Conservation (phyloP, 2,329 filamentous ascomycete species). For the Coleophoma cylindrospora region DNA sequence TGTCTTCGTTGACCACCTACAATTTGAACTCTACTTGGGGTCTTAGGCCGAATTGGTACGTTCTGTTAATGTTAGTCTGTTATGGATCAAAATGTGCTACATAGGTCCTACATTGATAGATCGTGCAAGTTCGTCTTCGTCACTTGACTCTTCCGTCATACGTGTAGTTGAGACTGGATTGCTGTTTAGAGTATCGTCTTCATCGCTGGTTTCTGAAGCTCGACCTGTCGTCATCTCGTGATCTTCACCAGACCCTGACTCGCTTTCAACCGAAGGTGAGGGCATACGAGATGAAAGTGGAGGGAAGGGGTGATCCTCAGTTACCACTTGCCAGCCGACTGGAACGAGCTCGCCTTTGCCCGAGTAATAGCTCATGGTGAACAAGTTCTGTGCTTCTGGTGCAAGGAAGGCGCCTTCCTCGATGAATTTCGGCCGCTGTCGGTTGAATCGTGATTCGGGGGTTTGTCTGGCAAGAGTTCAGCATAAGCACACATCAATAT, state of each 20-base stretch:
- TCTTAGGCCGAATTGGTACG: slow-evolving; percentile 24
- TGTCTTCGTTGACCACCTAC: slow-evolving; percentile 25
- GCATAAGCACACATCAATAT: too few species aligned
- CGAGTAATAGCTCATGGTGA: slow-evolving; percentile 66
- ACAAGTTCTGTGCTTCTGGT: slow-evolving; percentile 63
- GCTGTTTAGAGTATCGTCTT: slow-evolving; percentile 31
- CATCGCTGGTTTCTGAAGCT: slow-evolving; percentile 43
- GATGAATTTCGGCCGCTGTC: slow-evolving; percentile 45
- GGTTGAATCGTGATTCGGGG: slow-evolving; percentile 5
- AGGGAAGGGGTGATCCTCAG: slow-evolving; percentile 51
- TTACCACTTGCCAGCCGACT: slow-evolving; percentile 62
- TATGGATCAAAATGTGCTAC: not conserved
- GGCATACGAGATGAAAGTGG: slow-evolving; percentile 40
- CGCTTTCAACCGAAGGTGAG: not conserved
- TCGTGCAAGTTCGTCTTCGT: slow-evolving; percentile 33
- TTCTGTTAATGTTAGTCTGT: not conserved
- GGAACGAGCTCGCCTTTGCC: slow-evolving; percentile 54
- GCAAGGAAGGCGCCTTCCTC: slow-evolving; percentile 53
- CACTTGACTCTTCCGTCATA: slow-evolving; percentile 55
- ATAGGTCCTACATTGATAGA: slow-evolving; percentile 1
- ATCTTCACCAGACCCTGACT: slow-evolving; percentile 10
- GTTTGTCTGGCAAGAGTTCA: too few species aligned
- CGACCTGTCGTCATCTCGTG: slow-evolving; percentile 25
- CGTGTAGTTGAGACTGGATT: slow-evolving; percentile 29
- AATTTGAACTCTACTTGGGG: slow-evolving; percentile 16